Evolutionary conservation across 345 rosid species (phyloP).

Genomic region (Brassica napus): DNA sequence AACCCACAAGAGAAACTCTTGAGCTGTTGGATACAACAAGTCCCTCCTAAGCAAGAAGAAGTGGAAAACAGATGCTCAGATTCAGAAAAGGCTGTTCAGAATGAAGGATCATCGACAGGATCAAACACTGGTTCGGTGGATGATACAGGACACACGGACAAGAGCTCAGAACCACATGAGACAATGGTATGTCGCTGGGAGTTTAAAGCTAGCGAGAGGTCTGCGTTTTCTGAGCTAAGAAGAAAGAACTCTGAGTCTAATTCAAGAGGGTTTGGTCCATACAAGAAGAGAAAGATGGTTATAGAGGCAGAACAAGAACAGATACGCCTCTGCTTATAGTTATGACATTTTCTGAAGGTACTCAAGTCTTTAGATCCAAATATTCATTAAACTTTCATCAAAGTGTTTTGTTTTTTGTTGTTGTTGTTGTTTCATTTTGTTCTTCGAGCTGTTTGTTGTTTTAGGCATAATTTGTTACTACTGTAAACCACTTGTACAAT

Average conservation of each 20-base stretch:
- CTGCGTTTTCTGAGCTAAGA: conserved; percentile 42
- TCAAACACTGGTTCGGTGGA: conserved; percentile 54
- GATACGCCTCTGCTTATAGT: conserved; percentile 43
- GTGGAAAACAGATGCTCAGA: conserved; percentile 37
- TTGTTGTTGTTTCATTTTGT: conserved; percentile 18
- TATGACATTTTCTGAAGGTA: neutral
- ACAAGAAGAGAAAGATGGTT: conserved; percentile 47
- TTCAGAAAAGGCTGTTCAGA: conserved; percentile 30
- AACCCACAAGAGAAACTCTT: conserved; percentile 26
- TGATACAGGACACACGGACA: conserved; percentile 47
- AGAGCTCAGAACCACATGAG: conserved; percentile 35
- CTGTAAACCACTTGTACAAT: conserved; percentile 29
- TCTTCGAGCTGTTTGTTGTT: conserved; percentile 32
- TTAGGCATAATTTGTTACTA: conserved; percentile 28
- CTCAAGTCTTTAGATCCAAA: conserved; percentile 1
- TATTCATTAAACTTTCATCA: conserved; percentile 22
- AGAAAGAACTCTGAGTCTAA: conserved; percentile 34
- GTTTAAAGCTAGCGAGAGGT: conserved; percentile 42
- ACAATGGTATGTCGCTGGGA: conserved; percentile 33
- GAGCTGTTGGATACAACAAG: conserved; percentile 33
- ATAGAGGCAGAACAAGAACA: conserved; percentile 36
- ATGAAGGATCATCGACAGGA: conserved; percentile 60
- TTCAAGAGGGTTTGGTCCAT: conserved; percentile 64
- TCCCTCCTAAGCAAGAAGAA: conserved; percentile 26
- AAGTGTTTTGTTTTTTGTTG: neutral